Conservation (phyloP, 2,329 filamentous ascomycete species). For the Annulohypoxylon truncatum region DNA sequence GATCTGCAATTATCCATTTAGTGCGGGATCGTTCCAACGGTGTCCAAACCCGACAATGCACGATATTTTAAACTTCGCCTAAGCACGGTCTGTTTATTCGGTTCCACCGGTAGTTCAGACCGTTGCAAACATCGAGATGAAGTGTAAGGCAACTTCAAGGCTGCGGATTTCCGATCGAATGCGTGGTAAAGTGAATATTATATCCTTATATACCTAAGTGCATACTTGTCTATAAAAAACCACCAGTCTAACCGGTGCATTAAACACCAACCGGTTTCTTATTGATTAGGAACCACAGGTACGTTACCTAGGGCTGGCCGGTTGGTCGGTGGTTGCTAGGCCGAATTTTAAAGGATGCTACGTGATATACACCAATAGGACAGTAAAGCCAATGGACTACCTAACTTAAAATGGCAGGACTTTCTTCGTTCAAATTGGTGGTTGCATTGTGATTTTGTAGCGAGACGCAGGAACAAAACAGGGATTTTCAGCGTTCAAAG, state of each 20-base stretch:
- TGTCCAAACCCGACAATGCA: neutral
- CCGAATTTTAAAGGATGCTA: neutral
- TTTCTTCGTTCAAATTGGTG: slow-evolving; percentile 1
- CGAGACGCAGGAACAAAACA: slow-evolving; percentile 25
- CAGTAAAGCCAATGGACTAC: neutral
- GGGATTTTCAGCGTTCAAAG: neutral
- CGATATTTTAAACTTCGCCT: no score
- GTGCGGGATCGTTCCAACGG: no score
- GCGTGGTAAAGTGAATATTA: neutral
- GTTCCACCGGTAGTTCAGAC: neutral
- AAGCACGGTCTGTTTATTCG: neutral
- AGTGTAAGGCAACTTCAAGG: no score
- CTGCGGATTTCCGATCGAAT: neutral
- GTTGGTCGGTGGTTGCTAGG: slow-evolving; percentile 16
- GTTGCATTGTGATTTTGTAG: slow-evolving; percentile 15
- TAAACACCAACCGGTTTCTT: neutral
- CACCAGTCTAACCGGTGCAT: no score
- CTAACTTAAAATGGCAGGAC: slow-evolving; percentile 14
- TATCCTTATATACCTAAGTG: neutral
- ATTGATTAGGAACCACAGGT: neutral
- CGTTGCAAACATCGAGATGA: neutral
- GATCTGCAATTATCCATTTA: slow-evolving; percentile 9
- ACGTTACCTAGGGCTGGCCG: neutral
- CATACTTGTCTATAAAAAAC: neutral
- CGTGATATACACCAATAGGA: neutral